Evolutionary conservation across 2,329 filamentous ascomycete genomes (phyloP).

Genomic region (Talaromyces atroroseus): DNA sequence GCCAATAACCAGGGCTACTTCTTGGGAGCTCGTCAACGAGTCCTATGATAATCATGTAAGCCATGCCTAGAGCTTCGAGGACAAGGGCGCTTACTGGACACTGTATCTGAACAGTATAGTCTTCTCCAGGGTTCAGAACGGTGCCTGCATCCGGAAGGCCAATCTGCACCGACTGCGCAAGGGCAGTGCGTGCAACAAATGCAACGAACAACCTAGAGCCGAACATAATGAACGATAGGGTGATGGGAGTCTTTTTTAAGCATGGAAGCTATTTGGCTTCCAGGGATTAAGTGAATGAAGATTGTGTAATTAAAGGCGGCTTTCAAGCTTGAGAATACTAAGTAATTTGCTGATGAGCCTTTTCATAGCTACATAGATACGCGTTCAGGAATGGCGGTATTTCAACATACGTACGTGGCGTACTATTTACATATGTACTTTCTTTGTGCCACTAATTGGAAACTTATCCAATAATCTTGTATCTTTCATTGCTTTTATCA

Average conservation of each 20-base stretch:
- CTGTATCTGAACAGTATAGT: constrained; percentile 25
- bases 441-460: neutral
- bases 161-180: constrained; percentile 25
- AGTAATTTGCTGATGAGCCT: too few relatives aligned
- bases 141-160: constrained; percentile 20
- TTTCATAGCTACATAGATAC: too few relatives aligned
- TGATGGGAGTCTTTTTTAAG: neutral
- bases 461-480: neutral
- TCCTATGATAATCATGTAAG: constrained; percentile 16
- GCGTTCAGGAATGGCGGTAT: too few relatives aligned
- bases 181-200: constrained; percentile 19
- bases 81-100: constrained; percentile 21
- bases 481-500: neutral
- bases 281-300: neutral
- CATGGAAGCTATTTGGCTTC: neutral
- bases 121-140: constrained; percentile 17
- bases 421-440: neutral
- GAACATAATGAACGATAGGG: constrained; percentile 18
- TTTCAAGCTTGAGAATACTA: neutral
- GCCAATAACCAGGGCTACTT: constrained; percentile 27
- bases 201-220: constrained; percentile 18
- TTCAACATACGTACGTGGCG: too few relatives aligned
- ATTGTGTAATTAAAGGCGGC: neutral
- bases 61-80: too few relatives aligned
- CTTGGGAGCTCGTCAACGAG: constrained; percentile 21